Evolutionary conservation across 2,329 filamentous ascomycete genomes (phyloP).

Genomic region (Sarocladium strictum): DNA sequence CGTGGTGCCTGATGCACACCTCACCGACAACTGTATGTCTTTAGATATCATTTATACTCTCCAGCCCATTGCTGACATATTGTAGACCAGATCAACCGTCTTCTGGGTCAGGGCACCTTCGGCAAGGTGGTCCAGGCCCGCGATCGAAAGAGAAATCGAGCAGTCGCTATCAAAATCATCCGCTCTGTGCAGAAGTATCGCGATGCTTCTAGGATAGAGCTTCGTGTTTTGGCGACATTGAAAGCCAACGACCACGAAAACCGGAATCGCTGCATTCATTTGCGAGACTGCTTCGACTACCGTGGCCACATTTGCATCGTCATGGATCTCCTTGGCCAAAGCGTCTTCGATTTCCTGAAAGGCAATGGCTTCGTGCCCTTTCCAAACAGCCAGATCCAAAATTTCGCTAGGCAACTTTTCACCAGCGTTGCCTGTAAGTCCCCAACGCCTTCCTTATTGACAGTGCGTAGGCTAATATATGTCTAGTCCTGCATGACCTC

Average conservation of each 20-base stretch:
- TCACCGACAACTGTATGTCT: constrained; percentile 83
- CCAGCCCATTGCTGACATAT: constrained; percentile 14
- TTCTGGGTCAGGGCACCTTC: constrained; percentile 95
- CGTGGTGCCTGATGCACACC: constrained; percentile 75
- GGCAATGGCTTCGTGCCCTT: constrained; percentile 93
- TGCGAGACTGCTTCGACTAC: constrained; percentile 96
- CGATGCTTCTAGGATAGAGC: constrained; percentile 89
- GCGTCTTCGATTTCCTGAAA: constrained; percentile 97
- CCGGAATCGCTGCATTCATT: constrained; percentile 92
- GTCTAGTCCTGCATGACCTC: constrained; percentile 82
- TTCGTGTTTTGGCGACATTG: constrained; percentile 86
- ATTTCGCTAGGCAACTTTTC: constrained; percentile 89
- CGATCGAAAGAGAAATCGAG: constrained; percentile 69
- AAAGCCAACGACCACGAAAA: constrained; percentile 88
- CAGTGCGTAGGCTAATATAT: constrained; percentile 13
- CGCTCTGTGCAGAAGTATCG: constrained; percentile 97
- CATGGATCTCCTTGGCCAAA: constrained; percentile 77
- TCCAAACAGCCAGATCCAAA: constrained; percentile 96
- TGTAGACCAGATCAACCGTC: constrained; percentile 77
- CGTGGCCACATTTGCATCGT: constrained; percentile 90
- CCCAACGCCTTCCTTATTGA: not conserved
- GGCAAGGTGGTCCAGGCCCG: constrained; percentile 95
- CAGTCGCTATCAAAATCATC: constrained; percentile 95
- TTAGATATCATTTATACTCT: not conserved
- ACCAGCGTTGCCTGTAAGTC: constrained; percentile 95